Base-by-base conservation (phyloP, 139 green algal genomes). In the Gonium pectorale region DNA sequence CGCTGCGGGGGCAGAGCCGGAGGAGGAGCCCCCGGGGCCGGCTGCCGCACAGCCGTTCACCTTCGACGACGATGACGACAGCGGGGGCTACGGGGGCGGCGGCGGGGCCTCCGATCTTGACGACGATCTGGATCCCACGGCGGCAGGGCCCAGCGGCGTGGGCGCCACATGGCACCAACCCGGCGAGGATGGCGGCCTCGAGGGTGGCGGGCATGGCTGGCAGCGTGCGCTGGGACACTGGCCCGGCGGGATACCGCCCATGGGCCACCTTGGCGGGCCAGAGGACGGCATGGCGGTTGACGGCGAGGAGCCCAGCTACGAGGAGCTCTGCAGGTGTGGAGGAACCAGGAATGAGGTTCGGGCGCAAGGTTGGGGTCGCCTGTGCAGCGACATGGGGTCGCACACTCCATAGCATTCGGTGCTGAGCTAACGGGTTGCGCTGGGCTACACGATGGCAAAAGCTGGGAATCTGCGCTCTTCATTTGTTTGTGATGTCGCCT, bases 251-350 rank as follows among this genome's bases (percentile, higher is more conserved):
- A 49, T 60, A 51, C 49, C 41, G 67, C 56, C 35, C 24, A 72
- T 69, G 66, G 52, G 37, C 11, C 7, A 3, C 31, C 43, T 85
- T 43, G 54, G 1, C 17, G 63, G 40, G 0, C 3, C 46, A 11
- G 46, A 54, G 17, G 51, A 24, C 41, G 66, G 40, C 38, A 71
- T 59, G 62, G 49, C 29, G 56, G 49, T 75, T 13, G 67, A 70
- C 40, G 67, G 41, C 29, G 88, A 56, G n/a, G 75, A 79, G 33
- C 67, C 33, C 0, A 91, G 82, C 77, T 94, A 94, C 62, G 90
- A 94, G 81, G 90, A 94, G 59, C 77, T 94, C 54, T 94, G 90
- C 84, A 88, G 88, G 84, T 92, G 52, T 1, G 37, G 37, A 6
- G 27, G n/a, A n/a, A n/a, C n/a, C n/a, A n/a, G n/a, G n/a, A n/a